Base-by-base conservation (phyloP, 2,329 filamentous ascomycete genomes). In the Magnaporthales sp. region DNA sequence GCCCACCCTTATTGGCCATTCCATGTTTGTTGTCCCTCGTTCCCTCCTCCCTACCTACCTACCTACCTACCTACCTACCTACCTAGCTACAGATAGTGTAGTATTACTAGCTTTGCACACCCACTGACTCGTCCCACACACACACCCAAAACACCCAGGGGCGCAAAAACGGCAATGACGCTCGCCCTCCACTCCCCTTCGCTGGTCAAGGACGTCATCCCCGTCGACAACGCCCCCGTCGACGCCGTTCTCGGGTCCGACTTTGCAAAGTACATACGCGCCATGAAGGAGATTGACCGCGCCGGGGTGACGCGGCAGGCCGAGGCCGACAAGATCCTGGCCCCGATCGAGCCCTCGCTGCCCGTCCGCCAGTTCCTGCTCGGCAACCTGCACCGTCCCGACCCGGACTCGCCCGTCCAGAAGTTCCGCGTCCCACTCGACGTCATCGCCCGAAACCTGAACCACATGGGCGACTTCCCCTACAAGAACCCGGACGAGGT, bases 191-290 rank as follows among this genome's bases (percentile, higher is more conserved):
- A 84, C 60, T 83, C 86, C 0, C 91, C 92, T 0, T 80, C 86
- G 6, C 79, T 88, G 2, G 83, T 97, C 67, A 81, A 84, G 19
- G 86, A 89, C 71, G 80, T 98, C 65, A 84, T 97, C 30, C 84
- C 92, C 1, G 93, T 98, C 13, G 94, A 98, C 80, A 98, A 98
- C 75, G 92, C 93, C 4, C 94, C 94, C 2, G 84, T 96, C 9
- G 92, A 96, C 75, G 91, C 90, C 15, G 84, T 86, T 0, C 83
- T 98, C 3, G 84, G 86, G 69, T 86, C 84, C 69, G 86, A 90
- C 73, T 98, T 98, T 75, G 86, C 83, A 3, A 87, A 86, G 69
- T 98, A 97, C 77, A 83, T 96, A 26, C 86, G 87, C 66, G 94
- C 88, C 67, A 97, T 99, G 93, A 87, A 87, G 73, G 84, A 87